Base-by-base conservation (phyloP, 148 eudicot species). In the Bassia scoparia region DNA sequence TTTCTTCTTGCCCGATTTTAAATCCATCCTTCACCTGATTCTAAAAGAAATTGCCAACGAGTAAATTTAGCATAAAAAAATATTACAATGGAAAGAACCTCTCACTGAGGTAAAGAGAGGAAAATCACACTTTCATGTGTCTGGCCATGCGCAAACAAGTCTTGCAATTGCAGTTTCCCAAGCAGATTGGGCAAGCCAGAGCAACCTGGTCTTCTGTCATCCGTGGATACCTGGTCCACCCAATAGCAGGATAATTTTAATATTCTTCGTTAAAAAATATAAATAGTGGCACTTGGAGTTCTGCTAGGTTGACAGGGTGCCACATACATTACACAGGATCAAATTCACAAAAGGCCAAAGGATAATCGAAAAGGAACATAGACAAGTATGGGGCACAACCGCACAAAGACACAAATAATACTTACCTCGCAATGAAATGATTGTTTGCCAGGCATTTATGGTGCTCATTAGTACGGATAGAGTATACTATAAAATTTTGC, bases 161-260 rank as follows among this genome's bases (percentile, higher is more conserved):
- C 72, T 85, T 87, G 83, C 93, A 89, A 60, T 89, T 89, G 81
- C 93, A 89, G 73, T 85, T 87, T 27, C 80, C 75, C 37, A 79
- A 81, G 73, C 93, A 89, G 72, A 50, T 68, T 5, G 93, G 93
- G 77, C 93, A 89, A 18, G 61, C 48, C 55, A 83, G 70, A 15
- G 87, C 88, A 59, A 87, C 73, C 63, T 76, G 87, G 56, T 83
- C 86, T 78, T 86, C 86, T 11, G 83, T 83, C 54, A 81, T 73
- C 18, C 34, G 54, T 46, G 92, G 92, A 71, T 89, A 89, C 93
- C 90, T 89, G 63, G 26, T 48, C 23, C 60, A 75, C 15, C 59
- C 16, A 56, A 33, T 38, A 30, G 2, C 56, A 61, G 38, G 37
- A 75, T 12, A 52, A 1, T 52, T 30, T 23, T 35, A 52, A 18